These are phyloP conservation scores for Anthracocystis walkeri DNA, from an alignment of 1,284 basidiomycete genomes.

Conservation along the genomic window DNA sequence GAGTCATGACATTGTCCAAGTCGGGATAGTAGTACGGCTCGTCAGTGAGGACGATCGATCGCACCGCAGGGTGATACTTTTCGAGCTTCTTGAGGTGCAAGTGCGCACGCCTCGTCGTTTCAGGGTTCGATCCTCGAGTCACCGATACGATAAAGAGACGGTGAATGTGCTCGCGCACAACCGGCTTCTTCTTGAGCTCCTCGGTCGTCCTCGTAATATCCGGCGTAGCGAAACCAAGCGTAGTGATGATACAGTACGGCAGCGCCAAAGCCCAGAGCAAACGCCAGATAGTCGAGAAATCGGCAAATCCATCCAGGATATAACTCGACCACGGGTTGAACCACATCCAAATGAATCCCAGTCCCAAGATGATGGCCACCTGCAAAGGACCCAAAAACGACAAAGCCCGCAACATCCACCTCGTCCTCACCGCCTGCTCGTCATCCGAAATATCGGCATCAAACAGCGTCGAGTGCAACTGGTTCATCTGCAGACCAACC, in stretches of 20 bases:
- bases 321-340: slow-evolving; percentile 68
- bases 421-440: slow-evolving; percentile 69
- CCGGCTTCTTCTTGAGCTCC: slow-evolving; percentile 69
- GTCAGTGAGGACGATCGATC: slow-evolving; percentile 70
- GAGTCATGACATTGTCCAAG: slow-evolving; percentile 71
- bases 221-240: slow-evolving; percentile 65
- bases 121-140: slow-evolving; percentile 71
- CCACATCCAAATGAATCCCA: slow-evolving; percentile 69
- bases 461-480: slow-evolving; percentile 70
- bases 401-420: slow-evolving; percentile 65
- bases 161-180: slow-evolving; percentile 70
- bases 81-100: slow-evolving; percentile 70
- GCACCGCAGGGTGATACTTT: slow-evolving; percentile 71
- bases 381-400: slow-evolving; percentile 69
- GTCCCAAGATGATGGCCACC: slow-evolving; percentile 67
- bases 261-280: slow-evolving; percentile 70
- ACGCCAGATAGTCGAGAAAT: slow-evolving; percentile 70
- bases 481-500: slow-evolving; percentile 70
- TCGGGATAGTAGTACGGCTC: slow-evolving; percentile 71
- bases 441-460: slow-evolving; percentile 69
- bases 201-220: slow-evolving; percentile 70
- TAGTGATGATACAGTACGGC: slow-evolving; percentile 70
- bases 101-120: slow-evolving; percentile 70
- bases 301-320: slow-evolving; percentile 68
- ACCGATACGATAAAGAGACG: slow-evolving; percentile 71